phyloP scores from a whole-genome alignment of 305 asterid genomes.

The Solanum hybrid region DNA sequence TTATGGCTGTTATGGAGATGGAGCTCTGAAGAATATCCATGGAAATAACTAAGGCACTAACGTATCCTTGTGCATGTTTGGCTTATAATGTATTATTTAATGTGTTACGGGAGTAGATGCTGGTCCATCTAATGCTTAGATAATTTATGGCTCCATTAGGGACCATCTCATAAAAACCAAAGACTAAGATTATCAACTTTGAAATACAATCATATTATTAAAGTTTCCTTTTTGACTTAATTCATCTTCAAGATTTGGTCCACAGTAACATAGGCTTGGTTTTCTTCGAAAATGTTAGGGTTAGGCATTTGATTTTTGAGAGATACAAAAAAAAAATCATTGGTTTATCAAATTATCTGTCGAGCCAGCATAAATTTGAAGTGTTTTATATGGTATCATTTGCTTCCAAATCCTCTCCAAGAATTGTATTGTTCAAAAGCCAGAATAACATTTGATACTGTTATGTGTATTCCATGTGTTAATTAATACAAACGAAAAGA shows the following conservation, averaged over 20 bases:
- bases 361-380: background rate
- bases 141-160: conserved; percentile 30
- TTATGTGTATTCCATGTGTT: background rate
- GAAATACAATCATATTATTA: background rate
- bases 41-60: background rate
- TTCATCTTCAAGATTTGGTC: background rate
- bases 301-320: background rate
- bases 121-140: background rate
- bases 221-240: background rate
- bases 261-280: background rate
- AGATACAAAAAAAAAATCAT: too few species aligned
- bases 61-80: background rate
- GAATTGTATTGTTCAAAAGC: background rate
- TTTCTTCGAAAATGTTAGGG: background rate
- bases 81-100: background rate
- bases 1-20: background rate
- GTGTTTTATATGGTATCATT: background rate
- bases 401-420: background rate
- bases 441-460: background rate
- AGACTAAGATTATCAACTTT: background rate
- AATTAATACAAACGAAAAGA: background rate
- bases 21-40: conserved; percentile 6
- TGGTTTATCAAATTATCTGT: background rate
- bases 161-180: conserved; percentile 1
- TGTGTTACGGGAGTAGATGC: background rate